Conservation (phyloP, 2,329 filamentous ascomycete genomes). For the Teratosphaeria epicoccoides region DNA sequence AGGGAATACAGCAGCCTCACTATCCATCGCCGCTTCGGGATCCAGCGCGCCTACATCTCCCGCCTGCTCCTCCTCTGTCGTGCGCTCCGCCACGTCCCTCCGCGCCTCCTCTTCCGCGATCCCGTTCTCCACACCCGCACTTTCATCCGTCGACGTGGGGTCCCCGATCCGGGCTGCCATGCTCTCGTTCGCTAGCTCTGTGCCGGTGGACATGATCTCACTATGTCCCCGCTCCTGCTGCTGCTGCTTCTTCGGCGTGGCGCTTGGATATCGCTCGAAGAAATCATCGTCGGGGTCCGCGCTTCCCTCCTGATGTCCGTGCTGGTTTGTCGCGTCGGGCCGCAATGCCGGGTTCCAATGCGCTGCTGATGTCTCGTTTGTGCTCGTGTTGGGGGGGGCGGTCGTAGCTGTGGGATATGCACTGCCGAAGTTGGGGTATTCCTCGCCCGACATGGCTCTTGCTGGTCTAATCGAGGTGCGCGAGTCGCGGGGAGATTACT, state of each 20-base stretch:
- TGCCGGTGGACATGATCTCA: neutral
- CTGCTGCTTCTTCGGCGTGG: slow-evolving; percentile 14
- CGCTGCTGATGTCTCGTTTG: slow-evolving; percentile 20
- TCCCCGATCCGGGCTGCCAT: neutral
- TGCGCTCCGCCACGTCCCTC: slow-evolving; percentile 4
- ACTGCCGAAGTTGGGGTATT: slow-evolving; percentile 31
- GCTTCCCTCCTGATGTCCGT: neutral
- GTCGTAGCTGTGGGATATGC: slow-evolving; percentile 21
- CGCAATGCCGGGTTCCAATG: slow-evolving; percentile 47
- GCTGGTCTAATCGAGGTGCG: neutral
- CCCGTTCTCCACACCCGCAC: slow-evolving; percentile 4
- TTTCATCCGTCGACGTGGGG: slow-evolving; percentile 7
- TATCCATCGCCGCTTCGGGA: slow-evolving; percentile 5
- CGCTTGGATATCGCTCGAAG: slow-evolving; percentile 25
- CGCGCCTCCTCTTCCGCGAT: slow-evolving; percentile 5
- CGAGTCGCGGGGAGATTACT: neutral
- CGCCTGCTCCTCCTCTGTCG: slow-evolving; percentile 1
- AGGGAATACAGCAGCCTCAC: slow-evolving; percentile 15
- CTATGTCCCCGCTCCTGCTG: neutral
- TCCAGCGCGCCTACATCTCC: neutral
- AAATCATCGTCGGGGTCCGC: slow-evolving; percentile 23
- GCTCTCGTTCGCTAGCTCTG: slow-evolving; percentile 2
- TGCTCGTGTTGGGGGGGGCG: neutral
- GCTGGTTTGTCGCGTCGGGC: slow-evolving; percentile 9
- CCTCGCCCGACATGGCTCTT: slow-evolving; percentile 13